Conservation (phyloP, 2,329 filamentous ascomycete species). For the Alternaria sp. region DNA sequence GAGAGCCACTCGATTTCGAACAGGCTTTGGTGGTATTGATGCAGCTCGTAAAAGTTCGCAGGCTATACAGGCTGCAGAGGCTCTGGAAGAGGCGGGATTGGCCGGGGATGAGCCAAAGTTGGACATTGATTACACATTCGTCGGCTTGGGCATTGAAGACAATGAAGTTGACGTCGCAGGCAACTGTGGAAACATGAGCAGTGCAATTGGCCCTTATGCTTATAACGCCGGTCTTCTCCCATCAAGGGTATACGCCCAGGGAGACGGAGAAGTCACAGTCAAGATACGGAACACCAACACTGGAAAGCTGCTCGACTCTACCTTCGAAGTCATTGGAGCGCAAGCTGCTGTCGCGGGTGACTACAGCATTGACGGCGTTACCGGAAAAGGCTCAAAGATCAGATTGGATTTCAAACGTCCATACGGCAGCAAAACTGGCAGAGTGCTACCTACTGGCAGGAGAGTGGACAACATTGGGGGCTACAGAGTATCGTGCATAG, state of each 20-base stretch:
- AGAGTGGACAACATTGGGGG: slow-evolving; percentile 59
- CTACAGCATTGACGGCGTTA: slow-evolving; percentile 69
- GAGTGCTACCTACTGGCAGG: slow-evolving; percentile 65
- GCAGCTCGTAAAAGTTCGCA: slow-evolving; percentile 9
- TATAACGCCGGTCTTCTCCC: slow-evolving; percentile 61
- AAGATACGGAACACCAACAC: slow-evolving; percentile 76
- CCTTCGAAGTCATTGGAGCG: slow-evolving; percentile 59
- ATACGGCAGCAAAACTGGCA: slow-evolving; percentile 68
- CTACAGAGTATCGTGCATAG: slow-evolving; percentile 63
- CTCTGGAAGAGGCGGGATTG: neutral
- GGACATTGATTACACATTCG: slow-evolving; percentile 75
- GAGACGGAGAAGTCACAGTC: slow-evolving; percentile 55
- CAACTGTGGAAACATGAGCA: slow-evolving; percentile 82
- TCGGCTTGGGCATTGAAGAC: slow-evolving; percentile 69
- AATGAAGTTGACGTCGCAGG: slow-evolving; percentile 68
- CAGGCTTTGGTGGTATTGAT: slow-evolving; percentile 18
- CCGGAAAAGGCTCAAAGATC: slow-evolving; percentile 63
- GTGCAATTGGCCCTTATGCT: slow-evolving; percentile 69
- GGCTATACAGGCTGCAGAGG: neutral
- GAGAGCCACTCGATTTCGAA: slow-evolving; percentile 9
- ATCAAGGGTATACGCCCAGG: slow-evolving; percentile 31
- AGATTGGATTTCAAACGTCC: slow-evolving; percentile 68
- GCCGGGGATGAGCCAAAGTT: slow-evolving; percentile 8
- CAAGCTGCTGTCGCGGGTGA: slow-evolving; percentile 59
- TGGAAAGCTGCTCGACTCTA: slow-evolving; percentile 65